Base-by-base conservation (phyloP, 2,329 filamentous ascomycete species). In the Scorias spongiosa region DNA sequence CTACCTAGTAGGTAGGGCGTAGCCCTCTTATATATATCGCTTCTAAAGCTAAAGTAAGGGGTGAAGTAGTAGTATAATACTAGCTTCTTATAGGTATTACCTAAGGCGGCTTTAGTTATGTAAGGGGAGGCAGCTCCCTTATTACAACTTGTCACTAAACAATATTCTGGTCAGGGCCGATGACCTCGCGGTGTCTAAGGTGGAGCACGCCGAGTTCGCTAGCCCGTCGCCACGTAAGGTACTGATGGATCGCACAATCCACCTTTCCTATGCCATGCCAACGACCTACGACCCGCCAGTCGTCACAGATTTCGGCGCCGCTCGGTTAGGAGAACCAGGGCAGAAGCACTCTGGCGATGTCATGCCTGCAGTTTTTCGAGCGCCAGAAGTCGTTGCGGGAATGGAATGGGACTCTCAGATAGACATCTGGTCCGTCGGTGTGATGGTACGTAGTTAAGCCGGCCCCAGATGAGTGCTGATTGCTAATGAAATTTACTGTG, bases 81-180 rank as follows among this genome's bases (percentile, higher is more conserved):
- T n/a, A n/a, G n/a, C n/a, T n/a, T n/a, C n/a, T n/a, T n/a, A n/a
- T n/a, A n/a, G n/a, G n/a, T n/a, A n/a, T n/a, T n/a, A n/a, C n/a
- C n/a, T n/a, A n/a, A n/a, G n/a, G n/a, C n/a, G n/a, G n/a, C n/a
- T n/a, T n/a, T n/a, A n/a, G n/a, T n/a, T n/a, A n/a, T n/a, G n/a
- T n/a, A n/a, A n/a, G n/a, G n/a, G n/a, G n/a, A n/a, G n/a, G n/a
- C n/a, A n/a, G n/a, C 42, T 43, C 18, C 20, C 50, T 7, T 51
- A 49, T 51, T 20, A 58, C 55, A 58, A 37, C n/a, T 43, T 57
- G 12, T 55, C 51, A 2, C 53, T 51, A 10, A 57, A 57, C 36
- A 58, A 58, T 40, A 48, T 58, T 34, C 52, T 58, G 6, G 10
- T 56, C n/a, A n/a, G 51, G 54, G 36, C 42, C 10, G 48, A 56